Evolutionary conservation across 495 filamentous ascomycete species (phyloP), one percentile per base, ranked within the genome.

Genomic region (Tuber magnatum): DNA sequence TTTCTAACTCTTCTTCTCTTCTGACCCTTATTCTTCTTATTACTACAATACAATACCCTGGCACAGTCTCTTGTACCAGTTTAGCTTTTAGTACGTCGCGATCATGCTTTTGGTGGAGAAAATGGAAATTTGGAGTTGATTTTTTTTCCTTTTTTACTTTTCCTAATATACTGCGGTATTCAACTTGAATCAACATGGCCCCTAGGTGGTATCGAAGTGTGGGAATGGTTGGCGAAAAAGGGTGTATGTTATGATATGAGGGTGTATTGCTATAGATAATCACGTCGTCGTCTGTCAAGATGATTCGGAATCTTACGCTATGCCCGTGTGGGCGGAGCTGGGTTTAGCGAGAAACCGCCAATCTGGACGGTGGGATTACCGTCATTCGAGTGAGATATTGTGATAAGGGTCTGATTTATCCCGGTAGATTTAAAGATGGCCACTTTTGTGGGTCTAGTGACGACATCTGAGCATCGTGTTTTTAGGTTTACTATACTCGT

Each of bases 401-500:
- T 65, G 56, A 65, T 65, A 65, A 35, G 14, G 28, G 28, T 65
- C 56, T 65, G 4, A 18, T 20, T 6, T 65, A 18, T 32, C 56
- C 56, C 28, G 14, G 16, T 35, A 65, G 28, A 2, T 14, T 20
- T 65, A 35, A 35, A 5, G 56, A 65, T 28, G 32, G n/a, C 56
- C 56, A 6, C 56, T 65, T 65, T 65, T 65, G 56, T 20, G 73
- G 41, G 28, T 69, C 51, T 10, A 35, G 70, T 77, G 76, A 77
- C 76, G 76, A 41, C 70, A 75, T 75, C 14, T 24, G 18, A 72
- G 46, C 69, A 74, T 75, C 73, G 69, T 61, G 32, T 69, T 48
- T 48, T 69, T 72, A 35, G 6, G 2, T 3, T 2, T 48, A 48
- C 44, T 48, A 20, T 14, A 43, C 42, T 43, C 42, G 42, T 20